Percentiles rank a stretch among this genome's conserved stretches.
phyloP scores from a whole-genome alignment of 345 rosid genomes.

The Leavenworthia alabamica region DNA sequence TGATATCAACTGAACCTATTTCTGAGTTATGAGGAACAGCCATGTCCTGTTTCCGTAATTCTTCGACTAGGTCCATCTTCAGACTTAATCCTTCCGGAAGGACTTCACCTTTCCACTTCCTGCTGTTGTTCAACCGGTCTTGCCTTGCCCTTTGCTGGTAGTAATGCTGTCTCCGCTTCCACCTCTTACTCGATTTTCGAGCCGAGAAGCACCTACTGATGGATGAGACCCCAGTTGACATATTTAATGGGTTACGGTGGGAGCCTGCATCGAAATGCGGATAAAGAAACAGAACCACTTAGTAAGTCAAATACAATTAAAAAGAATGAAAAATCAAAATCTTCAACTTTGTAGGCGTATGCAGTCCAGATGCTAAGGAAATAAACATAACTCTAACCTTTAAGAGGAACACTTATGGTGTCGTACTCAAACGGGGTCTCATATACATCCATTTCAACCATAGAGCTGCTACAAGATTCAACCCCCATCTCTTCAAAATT shows the following conservation, averaged over 20 bases:
- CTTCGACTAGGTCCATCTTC: conserved; percentile 35
- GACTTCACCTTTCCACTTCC: conserved; percentile 93
- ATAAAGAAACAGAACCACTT: background rate
- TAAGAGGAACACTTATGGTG: conserved; percentile 32
- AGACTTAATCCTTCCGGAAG: conserved; percentile 29
- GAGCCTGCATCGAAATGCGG: conserved; percentile 36
- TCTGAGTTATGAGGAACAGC: conserved; percentile 6
- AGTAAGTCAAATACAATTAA: background rate
- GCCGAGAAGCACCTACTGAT: conserved; percentile 53
- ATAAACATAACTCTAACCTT: conserved; percentile 36
- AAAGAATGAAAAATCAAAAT: background rate
- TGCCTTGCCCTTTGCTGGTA: conserved; percentile 84
- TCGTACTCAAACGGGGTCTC: conserved; percentile 40
- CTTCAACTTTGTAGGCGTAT: background rate
- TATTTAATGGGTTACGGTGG: conserved; percentile 41
- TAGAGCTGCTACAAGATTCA: conserved; percentile 50
- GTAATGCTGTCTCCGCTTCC: conserved; percentile 76
- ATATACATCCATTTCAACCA: conserved; percentile 86
- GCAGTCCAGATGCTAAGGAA: background rate
- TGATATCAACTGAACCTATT: conserved; percentile 22
- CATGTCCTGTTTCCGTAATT: conserved; percentile 16
- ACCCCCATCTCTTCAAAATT: conserved; percentile 44
- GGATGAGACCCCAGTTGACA: conserved; percentile 40
- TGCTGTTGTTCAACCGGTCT: conserved; percentile 80
- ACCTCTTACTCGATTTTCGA: conserved; percentile 67